These are phyloP conservation scores for Leccinum boreale DNA, from an alignment of 768 basidiomycete species.

Conservation along the genomic window DNA sequence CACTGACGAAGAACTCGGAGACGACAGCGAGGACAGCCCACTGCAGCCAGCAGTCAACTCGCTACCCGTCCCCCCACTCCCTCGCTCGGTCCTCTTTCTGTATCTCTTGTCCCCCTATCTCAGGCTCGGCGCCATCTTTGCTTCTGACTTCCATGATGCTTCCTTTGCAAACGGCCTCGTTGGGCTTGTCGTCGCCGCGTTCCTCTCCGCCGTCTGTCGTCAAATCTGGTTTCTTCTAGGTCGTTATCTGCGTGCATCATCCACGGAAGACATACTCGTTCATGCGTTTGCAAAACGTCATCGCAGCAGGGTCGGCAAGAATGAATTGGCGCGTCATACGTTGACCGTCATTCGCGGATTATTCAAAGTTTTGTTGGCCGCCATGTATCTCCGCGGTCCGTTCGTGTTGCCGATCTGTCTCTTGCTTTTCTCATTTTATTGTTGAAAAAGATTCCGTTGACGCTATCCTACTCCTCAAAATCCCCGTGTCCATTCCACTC, in stretches of 20 bases:
- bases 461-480: slow-evolving; percentile 43
- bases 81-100: slow-evolving; percentile 57
- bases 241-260: slow-evolving; percentile 61
- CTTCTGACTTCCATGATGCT: slow-evolving; percentile 43
- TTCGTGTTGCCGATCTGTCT: slow-evolving; percentile 9
- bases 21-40: slow-evolving; percentile 34
- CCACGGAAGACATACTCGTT: slow-evolving; percentile 63
- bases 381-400: slow-evolving; percentile 67
- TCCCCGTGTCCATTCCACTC: slow-evolving; percentile 35
- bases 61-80: slow-evolving; percentile 43
- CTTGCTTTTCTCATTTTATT: slow-evolving; percentile 9
- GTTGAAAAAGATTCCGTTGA: slow-evolving; percentile 49
- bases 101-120: slow-evolving; percentile 69
- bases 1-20: slow-evolving; percentile 40
- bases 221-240: slow-evolving; percentile 80
- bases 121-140: slow-evolving; percentile 65
- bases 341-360: slow-evolving; percentile 44
- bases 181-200: slow-evolving; percentile 49
- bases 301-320: slow-evolving; percentile 43
- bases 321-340: slow-evolving; percentile 41
- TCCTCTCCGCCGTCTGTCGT: slow-evolving; percentile 56
- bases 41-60: slow-evolving; percentile 6
- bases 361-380: slow-evolving; percentile 50
- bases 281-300: slow-evolving; percentile 56
- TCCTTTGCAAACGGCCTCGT: slow-evolving; percentile 51